phyloP scores from a whole-genome alignment of 441 rosid genomes.

The Corymbia calophylla region DNA sequence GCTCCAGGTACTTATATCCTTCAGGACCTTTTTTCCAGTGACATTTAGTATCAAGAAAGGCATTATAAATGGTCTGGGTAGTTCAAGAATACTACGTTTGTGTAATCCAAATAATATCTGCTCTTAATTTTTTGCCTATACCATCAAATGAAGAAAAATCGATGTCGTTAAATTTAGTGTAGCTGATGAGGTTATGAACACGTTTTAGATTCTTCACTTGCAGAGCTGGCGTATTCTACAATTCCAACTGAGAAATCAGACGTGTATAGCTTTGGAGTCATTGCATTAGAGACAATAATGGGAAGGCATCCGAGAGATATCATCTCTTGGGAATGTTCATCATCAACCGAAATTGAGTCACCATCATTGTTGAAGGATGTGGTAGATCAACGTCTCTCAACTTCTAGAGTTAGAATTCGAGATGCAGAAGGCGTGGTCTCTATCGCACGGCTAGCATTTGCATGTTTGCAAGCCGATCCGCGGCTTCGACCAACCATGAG shows the following conservation, averaged over 20 bases:
- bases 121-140: neutral
- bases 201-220: neutral
- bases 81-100: neutral
- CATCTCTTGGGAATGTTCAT: neutral
- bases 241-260: neutral
- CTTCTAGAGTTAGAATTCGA: neutral
- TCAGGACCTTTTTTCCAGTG: neutral
- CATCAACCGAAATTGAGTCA: neutral
- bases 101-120: neutral
- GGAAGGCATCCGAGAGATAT: neutral
- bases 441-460: neutral
- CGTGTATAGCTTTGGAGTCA: neutral
- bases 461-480: neutral
- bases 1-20: neutral
- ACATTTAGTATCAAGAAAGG: neutral
- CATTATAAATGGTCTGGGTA: neutral
- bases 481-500: neutral
- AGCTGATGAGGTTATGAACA: neutral
- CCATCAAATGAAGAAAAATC: neutral
- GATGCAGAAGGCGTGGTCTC: neutral
- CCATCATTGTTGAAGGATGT: neutral
- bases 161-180: neutral
- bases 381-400: neutral
- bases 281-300: neutral
- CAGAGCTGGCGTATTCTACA: neutral